Evolutionary conservation across 2,329 filamentous ascomycete species (phyloP).

Genomic region (Pseudogymnoascus sp.): DNA sequence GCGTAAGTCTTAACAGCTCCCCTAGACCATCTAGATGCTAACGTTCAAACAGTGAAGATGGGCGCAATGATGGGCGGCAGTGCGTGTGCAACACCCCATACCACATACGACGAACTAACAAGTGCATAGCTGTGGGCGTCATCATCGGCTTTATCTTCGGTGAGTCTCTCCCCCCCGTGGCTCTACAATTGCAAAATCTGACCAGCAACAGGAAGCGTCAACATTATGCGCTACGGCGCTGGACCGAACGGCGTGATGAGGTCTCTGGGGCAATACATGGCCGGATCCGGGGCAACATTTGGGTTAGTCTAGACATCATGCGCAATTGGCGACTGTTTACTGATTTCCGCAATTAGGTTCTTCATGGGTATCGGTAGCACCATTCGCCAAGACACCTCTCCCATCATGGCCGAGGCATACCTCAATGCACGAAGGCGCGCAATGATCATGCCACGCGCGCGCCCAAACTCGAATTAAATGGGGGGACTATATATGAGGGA

Average conservation of each 20-base stretch:
- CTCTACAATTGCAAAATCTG: background rate
- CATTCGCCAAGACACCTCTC: conserved; percentile 80
- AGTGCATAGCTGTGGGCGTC: conserved; percentile 67
- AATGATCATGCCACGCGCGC: conserved; percentile 46
- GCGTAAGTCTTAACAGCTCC: conserved; percentile 38
- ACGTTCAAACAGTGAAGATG: conserved; percentile 70
- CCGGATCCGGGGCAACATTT: conserved; percentile 89
- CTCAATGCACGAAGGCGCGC: conserved; percentile 64
- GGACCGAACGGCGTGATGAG: conserved; percentile 90
- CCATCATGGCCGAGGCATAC: conserved; percentile 67
- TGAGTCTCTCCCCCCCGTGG: conserved; percentile 33
- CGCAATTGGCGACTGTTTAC: conserved; percentile 14
- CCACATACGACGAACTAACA: conserved; percentile 18
- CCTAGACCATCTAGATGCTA: conserved; percentile 2
- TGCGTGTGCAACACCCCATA: conserved; percentile 42
- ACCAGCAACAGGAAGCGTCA: conserved; percentile 63
- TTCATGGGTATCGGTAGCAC: conserved; percentile 99
- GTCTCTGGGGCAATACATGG: conserved; percentile 94
- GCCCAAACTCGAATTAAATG: background rate
- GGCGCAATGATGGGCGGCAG: conserved; percentile 97
- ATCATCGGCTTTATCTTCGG: conserved; percentile 99
- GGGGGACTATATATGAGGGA: background rate
- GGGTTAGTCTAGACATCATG: conserved; percentile 51
- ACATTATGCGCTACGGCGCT: conserved; percentile 90
- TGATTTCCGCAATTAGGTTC: conserved; percentile 46